These are phyloP conservation scores for Phytophthora multivora DNA, from an alignment of 352 stramenopile species.

Conservation along the genomic window DNA sequence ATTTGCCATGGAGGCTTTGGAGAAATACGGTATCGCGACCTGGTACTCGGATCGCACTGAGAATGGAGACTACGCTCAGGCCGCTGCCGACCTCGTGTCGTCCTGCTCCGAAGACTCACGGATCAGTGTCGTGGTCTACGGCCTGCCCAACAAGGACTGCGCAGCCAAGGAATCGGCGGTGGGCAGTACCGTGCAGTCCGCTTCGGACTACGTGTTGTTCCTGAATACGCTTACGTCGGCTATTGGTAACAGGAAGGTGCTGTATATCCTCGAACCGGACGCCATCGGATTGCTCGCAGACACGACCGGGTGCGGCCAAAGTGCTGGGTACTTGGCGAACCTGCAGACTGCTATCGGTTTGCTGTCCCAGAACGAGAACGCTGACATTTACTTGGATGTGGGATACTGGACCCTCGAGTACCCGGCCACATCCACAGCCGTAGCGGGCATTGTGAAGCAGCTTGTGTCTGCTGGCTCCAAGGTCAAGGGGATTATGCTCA, in stretches of 20 bases:
- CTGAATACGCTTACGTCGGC: conserved; percentile 45
- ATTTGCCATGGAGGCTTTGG: conserved; percentile 54
- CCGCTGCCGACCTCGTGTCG: conserved; percentile 36
- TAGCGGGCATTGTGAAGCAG: conserved; percentile 49
- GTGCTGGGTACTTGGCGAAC: conserved; percentile 55
- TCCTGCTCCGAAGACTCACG: conserved; percentile 44
- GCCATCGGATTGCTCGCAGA: conserved; percentile 61
- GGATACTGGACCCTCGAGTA: conserved; percentile 64
- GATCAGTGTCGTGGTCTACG: conserved; percentile 71
- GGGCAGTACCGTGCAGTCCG: conserved; percentile 42
- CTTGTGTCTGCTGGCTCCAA: conserved; percentile 31
- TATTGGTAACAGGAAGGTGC: conserved; percentile 60
- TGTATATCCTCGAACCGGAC: conserved; percentile 76
- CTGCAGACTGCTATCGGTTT: conserved; percentile 51
- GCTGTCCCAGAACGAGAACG: conserved; percentile 66
- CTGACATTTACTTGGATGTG: conserved; percentile 75
- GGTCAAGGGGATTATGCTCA: conserved; percentile 74
- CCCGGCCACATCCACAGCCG: conserved; percentile 15
- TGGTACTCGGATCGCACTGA: conserved; percentile 67
- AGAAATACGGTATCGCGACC: conserved; percentile 60
- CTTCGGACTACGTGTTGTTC: conserved; percentile 53
- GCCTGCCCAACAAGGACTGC: conserved; percentile 80
- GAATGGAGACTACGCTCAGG: conserved; percentile 45
- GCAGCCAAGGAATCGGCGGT: conserved; percentile 50
- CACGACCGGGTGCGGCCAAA: conserved; percentile 36